phyloP scores from a whole-genome alignment of 192 early-diverging fungal species.

The Gonapodya prolifera region DNA sequence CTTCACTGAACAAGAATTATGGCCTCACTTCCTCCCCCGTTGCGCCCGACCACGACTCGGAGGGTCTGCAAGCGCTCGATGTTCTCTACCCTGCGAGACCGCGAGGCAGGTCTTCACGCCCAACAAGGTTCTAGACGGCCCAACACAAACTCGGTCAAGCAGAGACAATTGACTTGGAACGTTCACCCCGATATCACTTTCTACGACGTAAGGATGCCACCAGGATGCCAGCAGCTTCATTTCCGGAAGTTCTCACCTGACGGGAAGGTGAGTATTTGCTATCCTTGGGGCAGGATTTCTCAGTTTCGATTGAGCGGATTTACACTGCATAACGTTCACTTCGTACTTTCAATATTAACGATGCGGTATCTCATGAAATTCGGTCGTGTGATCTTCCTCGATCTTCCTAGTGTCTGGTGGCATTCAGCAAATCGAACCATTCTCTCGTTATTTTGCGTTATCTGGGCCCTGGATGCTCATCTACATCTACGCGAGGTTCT shows the following conservation, averaged over 20 bases:
- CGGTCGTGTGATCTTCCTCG: too few species aligned
- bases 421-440: neutral
- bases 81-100: neutral
- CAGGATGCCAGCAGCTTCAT: neutral
- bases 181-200: neutral
- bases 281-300: too few species aligned
- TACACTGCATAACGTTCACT: too few species aligned
- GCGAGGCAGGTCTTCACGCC: neutral
- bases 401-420: neutral
- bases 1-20: too few species aligned
- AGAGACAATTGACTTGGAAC: neutral
- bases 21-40: neutral
- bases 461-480: neutral
- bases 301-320: too few species aligned
- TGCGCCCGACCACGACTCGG: neutral
- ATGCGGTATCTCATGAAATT: too few species aligned
- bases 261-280: conserved; percentile 1
- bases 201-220: neutral
- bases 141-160: neutral
- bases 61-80: neutral
- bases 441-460: neutral
- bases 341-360: too few species aligned
- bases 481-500: too few species aligned
- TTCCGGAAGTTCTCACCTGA: conserved; percentile 3
- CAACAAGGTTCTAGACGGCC: neutral